Percentiles rank a stretch among this genome's conserved stretches.
These are phyloP conservation scores for Diaporthe sp. DNA, from an alignment of 2,329 filamentous ascomycete genomes.

Conservation along the genomic window DNA sequence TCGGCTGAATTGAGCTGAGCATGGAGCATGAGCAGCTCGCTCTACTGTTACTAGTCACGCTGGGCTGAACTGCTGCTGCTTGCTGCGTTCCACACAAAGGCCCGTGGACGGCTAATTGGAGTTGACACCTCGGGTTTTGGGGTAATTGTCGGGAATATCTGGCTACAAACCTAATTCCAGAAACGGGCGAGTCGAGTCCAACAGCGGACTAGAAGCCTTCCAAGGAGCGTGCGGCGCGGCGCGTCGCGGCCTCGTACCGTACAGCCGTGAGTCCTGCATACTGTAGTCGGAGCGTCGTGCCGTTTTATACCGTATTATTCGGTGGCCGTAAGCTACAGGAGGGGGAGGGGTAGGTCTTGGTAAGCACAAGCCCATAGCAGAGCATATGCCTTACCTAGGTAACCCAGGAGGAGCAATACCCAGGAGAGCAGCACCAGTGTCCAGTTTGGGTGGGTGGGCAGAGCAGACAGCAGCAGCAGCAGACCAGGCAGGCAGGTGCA, in stretches of 20 bases:
- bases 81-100: background rate
- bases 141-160: slow-evolving; percentile 27
- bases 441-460: too few relatives aligned
- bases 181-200: slow-evolving; percentile 18
- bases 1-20: slow-evolving; percentile 8
- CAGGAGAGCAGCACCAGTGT: too few relatives aligned
- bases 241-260: slow-evolving; percentile 1
- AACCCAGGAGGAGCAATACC: too few relatives aligned
- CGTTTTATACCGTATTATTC: slow-evolving; percentile 24
- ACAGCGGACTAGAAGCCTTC: slow-evolving; percentile 11
- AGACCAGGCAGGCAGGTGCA: too few relatives aligned
- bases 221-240: slow-evolving; percentile 3
- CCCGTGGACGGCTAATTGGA: slow-evolving; percentile 27
- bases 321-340: background rate
- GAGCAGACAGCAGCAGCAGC: too few relatives aligned
- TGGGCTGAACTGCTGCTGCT: background rate
- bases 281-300: slow-evolving; percentile 15
- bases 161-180: slow-evolving; percentile 21
- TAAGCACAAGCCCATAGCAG: background rate
- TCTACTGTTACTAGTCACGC: background rate
- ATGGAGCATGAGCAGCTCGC: too few relatives aligned
- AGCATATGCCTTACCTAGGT: too few relatives aligned
- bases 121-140: slow-evolving; percentile 31
- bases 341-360: background rate
- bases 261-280: slow-evolving; percentile 9